A percentile compares a stretch with the other conserved stretches of the same genome.
Conservation (phyloP, 192 early-diverging fungal species). For the Physocladia obscura region DNA sequence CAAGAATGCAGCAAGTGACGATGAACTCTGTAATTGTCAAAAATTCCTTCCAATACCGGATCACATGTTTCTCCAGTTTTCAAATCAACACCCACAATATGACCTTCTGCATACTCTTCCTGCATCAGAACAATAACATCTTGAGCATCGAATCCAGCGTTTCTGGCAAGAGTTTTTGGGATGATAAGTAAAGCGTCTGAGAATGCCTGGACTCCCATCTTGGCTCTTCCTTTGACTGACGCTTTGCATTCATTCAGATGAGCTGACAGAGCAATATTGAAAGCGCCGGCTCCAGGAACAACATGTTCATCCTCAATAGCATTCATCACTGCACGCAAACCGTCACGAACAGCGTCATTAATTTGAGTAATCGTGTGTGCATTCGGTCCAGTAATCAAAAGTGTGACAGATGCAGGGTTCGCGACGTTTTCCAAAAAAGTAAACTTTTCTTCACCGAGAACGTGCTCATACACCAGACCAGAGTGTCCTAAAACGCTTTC, state of each 20-base stretch:
- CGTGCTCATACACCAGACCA: constrained; percentile 93
- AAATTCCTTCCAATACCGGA: constrained; percentile 89
- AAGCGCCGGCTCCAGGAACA: constrained; percentile 93
- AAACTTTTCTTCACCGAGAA: constrained; percentile 97
- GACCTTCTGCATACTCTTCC: constrained; percentile 88
- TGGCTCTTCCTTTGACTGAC: constrained; percentile 85
- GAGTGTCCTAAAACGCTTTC: constrained; percentile 84
- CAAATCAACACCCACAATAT: constrained; percentile 90
- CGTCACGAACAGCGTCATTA: constrained; percentile 97
- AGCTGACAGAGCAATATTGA: constrained; percentile 83
- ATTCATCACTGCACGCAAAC: constrained; percentile 97
- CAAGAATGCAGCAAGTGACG: constrained; percentile 95
- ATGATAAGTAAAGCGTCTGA: constrained; percentile 94
- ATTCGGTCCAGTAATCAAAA: constrained; percentile 94
- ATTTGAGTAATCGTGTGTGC: constrained; percentile 89
- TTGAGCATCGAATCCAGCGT: constrained; percentile 94
- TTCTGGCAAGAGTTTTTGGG: constrained; percentile 93
- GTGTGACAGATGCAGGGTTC: constrained; percentile 82
- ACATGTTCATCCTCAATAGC: constrained; percentile 89
- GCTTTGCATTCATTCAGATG: constrained; percentile 89
- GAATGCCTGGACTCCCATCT: constrained; percentile 96
- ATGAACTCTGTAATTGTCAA: constrained; percentile 98
- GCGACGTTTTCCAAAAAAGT: constrained; percentile 97
- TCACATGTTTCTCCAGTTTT: constrained; percentile 92
- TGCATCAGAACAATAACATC: constrained; percentile 91